Base-by-base conservation (phyloP, 192 early-diverging fungal species). In the Entophlyctis helioformis region DNA sequence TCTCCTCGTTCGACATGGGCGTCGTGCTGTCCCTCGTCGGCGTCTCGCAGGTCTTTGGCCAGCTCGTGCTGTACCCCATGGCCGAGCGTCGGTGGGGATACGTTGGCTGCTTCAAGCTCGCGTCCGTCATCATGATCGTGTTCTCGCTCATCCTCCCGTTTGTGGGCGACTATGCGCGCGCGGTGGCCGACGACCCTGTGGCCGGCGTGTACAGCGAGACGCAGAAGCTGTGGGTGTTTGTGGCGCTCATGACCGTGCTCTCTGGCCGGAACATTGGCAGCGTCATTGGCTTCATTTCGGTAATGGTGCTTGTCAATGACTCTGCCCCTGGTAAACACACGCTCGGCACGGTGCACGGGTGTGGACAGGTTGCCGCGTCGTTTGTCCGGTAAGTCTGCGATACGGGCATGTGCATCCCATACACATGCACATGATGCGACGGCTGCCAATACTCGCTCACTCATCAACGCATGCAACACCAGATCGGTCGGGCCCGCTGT, bases 231-330 rank as follows among this genome's bases (percentile, higher is more conserved):
- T n/a, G n/a, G n/a, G n/a, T n/a, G n/a, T n/a, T 52, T 25, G 25
- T 12, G n/a, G 32, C 45, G 8, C 33, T 60, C 20, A 35, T 28
- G 2, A 4, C 38, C 6, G 13, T 53, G 19, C 45, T 60, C 16
- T 36, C 38, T 9, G 51, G 50, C 12, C 33, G 51, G 25, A 51
- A 52, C 15, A 6, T 61, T 6, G 39, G 35, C 3, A 46, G 42
- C 20, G 53, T 55, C 9, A 42, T 61, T 28, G 52, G 59, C n/a
- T 61, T 45, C 29, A 55, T 56, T 39, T 50, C 60, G 36, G 42
- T 52, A 12, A 53, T 63, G 26, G 44, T 63, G 3, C 15, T 63
- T 28, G 53, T 63, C 36, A 63, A 63, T 40, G 47, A 63, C 24
- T 46, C 54, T 24, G 51, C 60, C 7, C 60, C 60, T 6, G 38